A percentile compares a stretch with the other conserved stretches of the same genome.
These are phyloP conservation scores for Xylariomycetidae sp. DNA, from an alignment of 2,329 filamentous ascomycete genomes.

Conservation along the genomic window DNA sequence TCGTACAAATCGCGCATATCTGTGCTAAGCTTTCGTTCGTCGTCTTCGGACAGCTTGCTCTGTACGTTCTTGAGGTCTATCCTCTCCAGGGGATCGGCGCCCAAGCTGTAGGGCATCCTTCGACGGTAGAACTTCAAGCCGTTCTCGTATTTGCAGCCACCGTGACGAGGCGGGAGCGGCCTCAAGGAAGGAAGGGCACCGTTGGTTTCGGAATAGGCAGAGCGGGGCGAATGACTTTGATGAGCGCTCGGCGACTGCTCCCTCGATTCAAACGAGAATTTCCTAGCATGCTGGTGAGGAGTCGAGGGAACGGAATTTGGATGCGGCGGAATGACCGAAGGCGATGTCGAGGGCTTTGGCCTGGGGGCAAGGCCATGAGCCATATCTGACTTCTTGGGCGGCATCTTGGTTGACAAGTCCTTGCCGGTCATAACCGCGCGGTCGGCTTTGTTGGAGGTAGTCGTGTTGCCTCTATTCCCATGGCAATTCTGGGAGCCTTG, in stretches of 20 bases:
- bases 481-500: constrained; percentile 50
- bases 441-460: constrained; percentile 52
- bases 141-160: constrained; percentile 84
- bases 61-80: constrained; percentile 69
- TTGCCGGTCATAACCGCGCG: constrained; percentile 58
- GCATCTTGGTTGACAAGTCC: constrained; percentile 48
- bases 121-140: constrained; percentile 75
- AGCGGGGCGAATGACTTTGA: constrained; percentile 80
- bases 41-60: constrained; percentile 63
- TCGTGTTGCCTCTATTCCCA: constrained; percentile 59
- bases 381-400: constrained; percentile 36
- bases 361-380: constrained; percentile 19
- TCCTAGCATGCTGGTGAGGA: constrained; percentile 80
- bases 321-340: constrained; percentile 52
- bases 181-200: constrained; percentile 65
- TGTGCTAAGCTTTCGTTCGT: constrained; percentile 69
- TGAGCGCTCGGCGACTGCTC: constrained; percentile 74
- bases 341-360: constrained; percentile 28
- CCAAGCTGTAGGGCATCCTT: constrained; percentile 87
- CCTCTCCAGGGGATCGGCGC: constrained; percentile 71
- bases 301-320: constrained; percentile 92
- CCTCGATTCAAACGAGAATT: constrained; percentile 73
- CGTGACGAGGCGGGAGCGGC: constrained; percentile 53
- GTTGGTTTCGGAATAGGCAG: constrained; percentile 85
- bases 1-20: constrained; percentile 86